Evolutionary conservation across 257 asterid genomes (phyloP).

Genomic region (Solanum virginianum): DNA sequence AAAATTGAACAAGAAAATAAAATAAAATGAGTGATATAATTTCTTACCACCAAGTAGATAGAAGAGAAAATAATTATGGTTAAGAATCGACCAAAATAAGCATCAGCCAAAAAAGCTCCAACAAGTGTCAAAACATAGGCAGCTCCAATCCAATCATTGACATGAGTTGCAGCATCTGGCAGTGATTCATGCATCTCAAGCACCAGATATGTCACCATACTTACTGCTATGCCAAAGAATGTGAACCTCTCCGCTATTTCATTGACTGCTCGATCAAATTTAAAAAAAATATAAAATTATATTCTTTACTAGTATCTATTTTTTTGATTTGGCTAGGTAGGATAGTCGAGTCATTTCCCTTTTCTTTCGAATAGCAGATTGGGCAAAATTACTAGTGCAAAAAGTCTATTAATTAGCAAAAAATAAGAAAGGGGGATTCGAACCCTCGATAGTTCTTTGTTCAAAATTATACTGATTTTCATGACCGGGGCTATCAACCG

Average conservation of each 20-base stretch:
- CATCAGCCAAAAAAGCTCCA: constrained; percentile 78
- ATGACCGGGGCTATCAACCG: too few species aligned
- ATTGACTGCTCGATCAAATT: constrained; percentile 20
- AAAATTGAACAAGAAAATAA: background rate
- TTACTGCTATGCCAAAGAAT: constrained; percentile 61
- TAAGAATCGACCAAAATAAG: constrained; percentile 63
- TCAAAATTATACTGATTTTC: too few species aligned
- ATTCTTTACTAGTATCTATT: too few species aligned
- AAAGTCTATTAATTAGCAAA: too few species aligned
- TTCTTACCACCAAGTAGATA: constrained; percentile 45
- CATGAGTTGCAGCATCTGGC: constrained; percentile 69
- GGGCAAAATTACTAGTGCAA: too few species aligned
- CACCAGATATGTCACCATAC: constrained; percentile 56
- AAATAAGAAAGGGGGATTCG: too few species aligned
- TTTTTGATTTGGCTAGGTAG: too few species aligned
- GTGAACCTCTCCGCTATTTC: constrained; percentile 85
- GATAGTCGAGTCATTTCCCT: too few species aligned
- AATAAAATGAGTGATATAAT: background rate
- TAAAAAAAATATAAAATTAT: background rate
- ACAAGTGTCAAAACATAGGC: constrained; percentile 63
- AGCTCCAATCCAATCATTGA: constrained; percentile 78
- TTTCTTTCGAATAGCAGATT: too few species aligned
- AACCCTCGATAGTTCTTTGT: too few species aligned
- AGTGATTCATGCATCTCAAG: constrained; percentile 56
- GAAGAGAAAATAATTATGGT: constrained; percentile 67